Conservation (phyloP, 148 eudicot genomes). For the Simmondsia chinensis region DNA sequence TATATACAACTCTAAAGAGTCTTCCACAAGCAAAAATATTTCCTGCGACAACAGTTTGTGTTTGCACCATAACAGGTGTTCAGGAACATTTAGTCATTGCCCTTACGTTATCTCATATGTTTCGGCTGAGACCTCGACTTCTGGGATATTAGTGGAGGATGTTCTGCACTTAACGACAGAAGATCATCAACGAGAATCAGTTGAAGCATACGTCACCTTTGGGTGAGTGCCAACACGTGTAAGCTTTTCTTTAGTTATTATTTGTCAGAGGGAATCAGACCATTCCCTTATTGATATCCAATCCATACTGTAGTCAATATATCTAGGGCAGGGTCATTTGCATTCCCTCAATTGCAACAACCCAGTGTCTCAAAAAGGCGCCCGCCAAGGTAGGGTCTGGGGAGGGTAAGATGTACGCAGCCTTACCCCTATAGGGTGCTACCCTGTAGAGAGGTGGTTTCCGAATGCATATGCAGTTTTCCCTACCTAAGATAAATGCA, state of each 20-base stretch:
- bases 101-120: constrained; percentile 83
- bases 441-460: no score
- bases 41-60: constrained; percentile 62
- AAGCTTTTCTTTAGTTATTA: background rate
- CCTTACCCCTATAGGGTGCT: no score
- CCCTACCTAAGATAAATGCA: no score
- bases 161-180: constrained; percentile 63
- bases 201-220: constrained; percentile 61
- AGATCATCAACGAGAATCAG: constrained; percentile 32
- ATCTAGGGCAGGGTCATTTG: no score
- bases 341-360: no score
- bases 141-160: constrained; percentile 84
- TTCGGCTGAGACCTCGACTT: constrained; percentile 88
- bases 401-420: no score
- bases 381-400: no score
- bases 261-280: background rate
- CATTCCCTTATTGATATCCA: background rate
- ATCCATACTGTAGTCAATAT: no score
- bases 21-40: constrained; percentile 78
- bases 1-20: constrained; percentile 61
- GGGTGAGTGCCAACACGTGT: constrained; percentile 47
- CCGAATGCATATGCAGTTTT: no score
- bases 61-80: constrained; percentile 35
- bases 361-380: no score
- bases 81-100: constrained; percentile 36